These are phyloP conservation scores for Amniculicola lignicola DNA, from an alignment of 495 filamentous ascomycete species.

Conservation along the genomic window DNA sequence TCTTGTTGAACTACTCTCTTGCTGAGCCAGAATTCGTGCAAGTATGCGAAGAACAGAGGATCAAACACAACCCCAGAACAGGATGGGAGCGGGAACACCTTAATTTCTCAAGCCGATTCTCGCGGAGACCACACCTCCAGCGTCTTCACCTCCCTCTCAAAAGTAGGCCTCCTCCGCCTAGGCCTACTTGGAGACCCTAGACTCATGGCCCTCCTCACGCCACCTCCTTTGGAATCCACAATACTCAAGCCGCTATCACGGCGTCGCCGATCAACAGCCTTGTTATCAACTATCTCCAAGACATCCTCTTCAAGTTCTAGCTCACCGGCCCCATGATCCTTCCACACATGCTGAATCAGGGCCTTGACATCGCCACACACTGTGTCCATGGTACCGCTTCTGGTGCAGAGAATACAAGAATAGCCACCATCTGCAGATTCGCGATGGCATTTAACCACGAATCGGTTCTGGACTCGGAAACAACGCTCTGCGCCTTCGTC, in stretches of 20 bases:
- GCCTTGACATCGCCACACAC: constrained; percentile 33
- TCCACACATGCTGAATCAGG: constrained; percentile 28
- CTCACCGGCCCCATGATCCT: constrained; percentile 26
- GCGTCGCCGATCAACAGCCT: background rate
- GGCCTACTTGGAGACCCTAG: constrained; percentile 8
- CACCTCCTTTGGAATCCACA: constrained; percentile 6
- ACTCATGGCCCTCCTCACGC: constrained; percentile 17
- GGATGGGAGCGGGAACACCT: too few species aligned
- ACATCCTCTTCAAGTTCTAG: constrained; percentile 26
- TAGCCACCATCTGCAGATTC: constrained; percentile 22
- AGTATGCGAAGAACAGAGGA: too few species aligned
- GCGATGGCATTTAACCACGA: constrained; percentile 32
- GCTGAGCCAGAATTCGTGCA: too few species aligned
- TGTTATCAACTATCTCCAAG: constrained; percentile 16
- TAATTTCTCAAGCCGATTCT: background rate
- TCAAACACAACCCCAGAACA: too few species aligned
- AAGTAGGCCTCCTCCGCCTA: background rate
- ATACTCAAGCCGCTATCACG: constrained; percentile 16
- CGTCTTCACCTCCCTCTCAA: constrained; percentile 17
- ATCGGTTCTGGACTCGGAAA: constrained; percentile 29
- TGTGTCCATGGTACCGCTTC: constrained; percentile 12
- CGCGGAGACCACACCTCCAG: background rate
- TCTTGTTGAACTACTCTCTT: too few species aligned
- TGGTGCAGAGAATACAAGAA: constrained; percentile 19
- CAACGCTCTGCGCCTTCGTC: constrained; percentile 15